Conservation (phyloP, 2,329 filamentous ascomycete species). For the Anthostomella pinea region DNA sequence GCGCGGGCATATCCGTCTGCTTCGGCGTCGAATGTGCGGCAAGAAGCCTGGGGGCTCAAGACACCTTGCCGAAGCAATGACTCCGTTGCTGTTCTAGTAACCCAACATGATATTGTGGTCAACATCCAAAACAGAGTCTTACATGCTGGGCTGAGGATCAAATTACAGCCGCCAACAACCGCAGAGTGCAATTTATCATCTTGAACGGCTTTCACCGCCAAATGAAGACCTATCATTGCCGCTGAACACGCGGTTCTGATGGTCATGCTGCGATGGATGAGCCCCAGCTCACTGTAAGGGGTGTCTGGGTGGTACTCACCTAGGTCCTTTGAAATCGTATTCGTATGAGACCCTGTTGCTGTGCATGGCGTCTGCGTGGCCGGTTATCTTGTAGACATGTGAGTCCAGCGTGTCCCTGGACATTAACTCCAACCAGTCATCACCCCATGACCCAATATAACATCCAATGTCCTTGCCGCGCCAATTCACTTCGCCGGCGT, state of each 20-base stretch:
- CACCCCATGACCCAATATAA: slow-evolving; percentile 8
- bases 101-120: slow-evolving; percentile 8
- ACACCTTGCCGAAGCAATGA: slow-evolving; percentile 36
- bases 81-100: slow-evolving; percentile 30
- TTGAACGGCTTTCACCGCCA: slow-evolving; percentile 16
- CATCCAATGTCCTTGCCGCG: slow-evolving; percentile 4
- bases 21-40: slow-evolving; percentile 36
- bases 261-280: slow-evolving; percentile 8
- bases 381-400: slow-evolving; percentile 15
- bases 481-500: slow-evolving; percentile 6
- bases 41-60: slow-evolving; percentile 26
- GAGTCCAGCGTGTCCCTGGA: slow-evolving; percentile 7
- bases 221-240: slow-evolving; percentile 12
- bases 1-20: slow-evolving; percentile 51
- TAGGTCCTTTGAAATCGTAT: slow-evolving; percentile 22
- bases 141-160: slow-evolving; percentile 10
- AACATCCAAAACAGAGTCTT: neutral
- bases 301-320: slow-evolving; percentile 1
- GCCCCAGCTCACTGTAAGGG: neutral
- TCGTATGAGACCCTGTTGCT: slow-evolving; percentile 20
- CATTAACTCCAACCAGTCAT: slow-evolving; percentile 12
- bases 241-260: slow-evolving; percentile 19
- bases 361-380: slow-evolving; percentile 14
- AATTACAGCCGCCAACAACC: slow-evolving; percentile 13
- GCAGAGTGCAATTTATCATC: slow-evolving; percentile 13